phyloP scores from a whole-genome alignment of 306 rosid genomes.

The Betula pendula region DNA sequence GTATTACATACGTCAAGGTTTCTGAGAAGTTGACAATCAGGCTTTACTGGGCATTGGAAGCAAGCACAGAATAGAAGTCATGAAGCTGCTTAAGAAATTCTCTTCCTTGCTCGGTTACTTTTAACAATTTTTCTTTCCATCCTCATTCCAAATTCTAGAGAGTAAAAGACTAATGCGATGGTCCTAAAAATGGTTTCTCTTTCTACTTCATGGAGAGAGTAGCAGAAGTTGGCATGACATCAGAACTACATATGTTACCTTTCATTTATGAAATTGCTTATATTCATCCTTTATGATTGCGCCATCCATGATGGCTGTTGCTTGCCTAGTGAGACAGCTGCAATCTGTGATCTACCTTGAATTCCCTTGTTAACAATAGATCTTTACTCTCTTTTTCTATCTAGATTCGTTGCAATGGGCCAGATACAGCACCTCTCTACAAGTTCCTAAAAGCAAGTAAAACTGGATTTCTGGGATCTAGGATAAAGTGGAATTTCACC shows the following conservation, averaged over 20 bases:
- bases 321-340: neutral
- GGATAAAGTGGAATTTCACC: slow-evolving; percentile 96
- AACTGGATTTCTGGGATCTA: slow-evolving; percentile 58
- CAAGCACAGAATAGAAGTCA: neutral
- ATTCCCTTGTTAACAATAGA: slow-evolving; percentile 13
- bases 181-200: neutral
- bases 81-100: too few species aligned
- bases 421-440: slow-evolving; percentile 59
- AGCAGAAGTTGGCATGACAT: neutral
- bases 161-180: neutral
- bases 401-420: slow-evolving; percentile 79
- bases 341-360: neutral
- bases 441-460: slow-evolving; percentile 73
- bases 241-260: neutral
- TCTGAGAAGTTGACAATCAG: neutral
- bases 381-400: neutral
- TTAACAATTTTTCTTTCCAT: too few species aligned
- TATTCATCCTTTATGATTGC: neutral
- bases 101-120: too few species aligned
- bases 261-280: neutral
- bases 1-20: neutral
- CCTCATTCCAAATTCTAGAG: neutral
- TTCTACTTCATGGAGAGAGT: neutral
- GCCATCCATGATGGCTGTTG: neutral
- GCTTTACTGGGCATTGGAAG: neutral